Evolutionary conservation across 2,329 filamentous ascomycete species (phyloP).

Genomic region (Rhynchosporium graminicola): DNA sequence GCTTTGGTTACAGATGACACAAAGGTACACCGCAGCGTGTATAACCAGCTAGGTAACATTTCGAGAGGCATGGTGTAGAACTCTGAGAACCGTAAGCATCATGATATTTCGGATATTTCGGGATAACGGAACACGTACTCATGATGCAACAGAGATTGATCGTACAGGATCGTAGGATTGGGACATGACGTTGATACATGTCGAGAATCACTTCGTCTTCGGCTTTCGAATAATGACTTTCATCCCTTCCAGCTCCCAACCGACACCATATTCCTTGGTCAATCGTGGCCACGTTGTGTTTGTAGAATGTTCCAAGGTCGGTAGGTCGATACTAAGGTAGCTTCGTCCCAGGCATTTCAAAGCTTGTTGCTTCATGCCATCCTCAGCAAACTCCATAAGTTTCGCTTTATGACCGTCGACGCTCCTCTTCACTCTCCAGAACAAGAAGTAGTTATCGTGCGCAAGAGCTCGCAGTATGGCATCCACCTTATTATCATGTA

Average conservation of each 20-base stretch:
- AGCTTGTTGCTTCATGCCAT: slow-evolving; percentile 70
- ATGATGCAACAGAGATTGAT: neutral
- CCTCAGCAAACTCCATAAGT: slow-evolving; percentile 80
- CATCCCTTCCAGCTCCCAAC: slow-evolving; percentile 77
- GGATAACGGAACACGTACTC: neutral
- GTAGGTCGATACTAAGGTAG: slow-evolving; percentile 72
- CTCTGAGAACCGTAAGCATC: neutral
- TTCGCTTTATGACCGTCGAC: slow-evolving; percentile 81
- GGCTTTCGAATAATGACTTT: slow-evolving; percentile 74
- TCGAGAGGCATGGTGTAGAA: neutral
- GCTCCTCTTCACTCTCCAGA: slow-evolving; percentile 67
- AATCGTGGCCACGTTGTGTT: slow-evolving; percentile 73
- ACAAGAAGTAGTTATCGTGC: slow-evolving; percentile 80
- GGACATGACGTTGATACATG: neutral
- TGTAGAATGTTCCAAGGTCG: slow-evolving; percentile 68
- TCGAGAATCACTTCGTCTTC: slow-evolving; percentile 45
- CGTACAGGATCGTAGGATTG: neutral
- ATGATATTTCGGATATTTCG: neutral
- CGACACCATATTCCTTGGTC: slow-evolving; percentile 68
- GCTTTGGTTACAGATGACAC: neutral
- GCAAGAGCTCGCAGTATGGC: slow-evolving; percentile 68
- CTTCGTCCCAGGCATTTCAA: slow-evolving; percentile 84
- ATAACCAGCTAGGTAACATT: neutral
- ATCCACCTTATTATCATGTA: slow-evolving; percentile 70
- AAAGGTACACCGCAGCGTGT: neutral